Percentiles rank a stretch among this genome's conserved stretches.
phyloP scores from a whole-genome alignment of 768 basidiomycete genomes.

The Polyporus arcularius region DNA sequence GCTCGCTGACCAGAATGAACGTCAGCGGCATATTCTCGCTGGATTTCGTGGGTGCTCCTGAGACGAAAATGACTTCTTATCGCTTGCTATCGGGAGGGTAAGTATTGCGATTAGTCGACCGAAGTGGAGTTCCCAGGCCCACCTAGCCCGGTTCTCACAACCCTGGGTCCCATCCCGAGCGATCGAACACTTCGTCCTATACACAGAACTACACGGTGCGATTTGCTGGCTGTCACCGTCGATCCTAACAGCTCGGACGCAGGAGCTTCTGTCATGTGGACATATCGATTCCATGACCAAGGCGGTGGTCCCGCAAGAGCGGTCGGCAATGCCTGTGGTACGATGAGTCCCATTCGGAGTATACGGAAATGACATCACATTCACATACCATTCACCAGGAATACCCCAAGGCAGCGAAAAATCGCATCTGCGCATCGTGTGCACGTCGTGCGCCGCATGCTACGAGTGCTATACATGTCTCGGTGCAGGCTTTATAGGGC shows the following conservation, averaged over 20 bases:
- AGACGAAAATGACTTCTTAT: conserved; percentile 4
- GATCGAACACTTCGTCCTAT: not conserved
- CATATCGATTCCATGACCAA: too few relatives aligned
- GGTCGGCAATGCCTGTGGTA: too few relatives aligned
- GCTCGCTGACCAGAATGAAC: not conserved
- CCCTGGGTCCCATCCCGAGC: not conserved
- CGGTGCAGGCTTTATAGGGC: conserved; percentile 1
- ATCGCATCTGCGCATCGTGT: too few relatives aligned
- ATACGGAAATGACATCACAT: too few relatives aligned
- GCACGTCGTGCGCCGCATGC: not conserved
- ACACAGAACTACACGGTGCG: not conserved
- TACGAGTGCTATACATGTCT: not conserved
- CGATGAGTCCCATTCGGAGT: too few relatives aligned
- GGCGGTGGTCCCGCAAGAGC: too few relatives aligned
- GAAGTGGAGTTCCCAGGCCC: conserved; percentile 15
- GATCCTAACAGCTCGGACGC: not conserved
- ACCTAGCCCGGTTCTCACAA: conserved; percentile 7
- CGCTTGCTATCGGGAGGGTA: not conserved
- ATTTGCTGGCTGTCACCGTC: not conserved
- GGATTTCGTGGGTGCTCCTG: conserved; percentile 2
- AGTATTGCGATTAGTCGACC: conserved; percentile 5
- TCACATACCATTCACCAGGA: too few relatives aligned
- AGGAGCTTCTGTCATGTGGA: not conserved
- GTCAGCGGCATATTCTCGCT: conserved; percentile 12
- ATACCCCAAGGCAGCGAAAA: too few relatives aligned